Base-by-base conservation (phyloP, 768 basidiomycete species). In the Boletales sp. region DNA sequence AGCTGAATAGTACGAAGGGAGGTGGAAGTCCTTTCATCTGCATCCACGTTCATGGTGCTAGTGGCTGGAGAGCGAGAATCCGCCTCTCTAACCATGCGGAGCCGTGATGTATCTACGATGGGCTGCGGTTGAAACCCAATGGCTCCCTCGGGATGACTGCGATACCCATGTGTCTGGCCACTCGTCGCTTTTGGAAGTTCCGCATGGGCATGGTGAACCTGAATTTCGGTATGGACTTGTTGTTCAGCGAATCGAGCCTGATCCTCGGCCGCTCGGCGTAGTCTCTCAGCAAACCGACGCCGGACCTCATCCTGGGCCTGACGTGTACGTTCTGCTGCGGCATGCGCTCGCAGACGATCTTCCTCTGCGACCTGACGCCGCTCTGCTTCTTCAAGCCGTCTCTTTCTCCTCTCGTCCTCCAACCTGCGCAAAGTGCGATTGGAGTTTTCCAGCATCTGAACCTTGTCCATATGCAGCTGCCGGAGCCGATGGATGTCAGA, bases 71-170 rank as follows among this genome's bases (percentile, higher is more conserved):
- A 7, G 14, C 24, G 11, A 12, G 32, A 18, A 35, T 36, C 44
- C n/a, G 46, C 44, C 39, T 55, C 40, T 19, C 32, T 38, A 47
- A 66, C 52, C 15, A 63, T 59, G 30, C 53, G 59, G n/a, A 70
- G 65, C 40, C 53, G 61, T 12, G 57, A 48, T 7, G 62, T 58
- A 40, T 71, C 65, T 8, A 59, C 40, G 39, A 47, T 65, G 10
- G 59, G 61, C 30, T 60, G 69, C 37, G 58, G 63, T 51, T 70
- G 71, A 14, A 18, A 46, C 8, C 47, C 24, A 24, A 15, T 15
- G 14, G 30, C 35, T 18, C 40, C 45, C 43, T 43, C 40, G 2
- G 42, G 14, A 44, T 32, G 40, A 12, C 15, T 43, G 24, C n/a
- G 29, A 19, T 54, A 40, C 27, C 43, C 45, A 10, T 24, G n/a